Base-by-base conservation (phyloP, 2,329 filamentous ascomycete species). In the Epichloe aotearoae region DNA sequence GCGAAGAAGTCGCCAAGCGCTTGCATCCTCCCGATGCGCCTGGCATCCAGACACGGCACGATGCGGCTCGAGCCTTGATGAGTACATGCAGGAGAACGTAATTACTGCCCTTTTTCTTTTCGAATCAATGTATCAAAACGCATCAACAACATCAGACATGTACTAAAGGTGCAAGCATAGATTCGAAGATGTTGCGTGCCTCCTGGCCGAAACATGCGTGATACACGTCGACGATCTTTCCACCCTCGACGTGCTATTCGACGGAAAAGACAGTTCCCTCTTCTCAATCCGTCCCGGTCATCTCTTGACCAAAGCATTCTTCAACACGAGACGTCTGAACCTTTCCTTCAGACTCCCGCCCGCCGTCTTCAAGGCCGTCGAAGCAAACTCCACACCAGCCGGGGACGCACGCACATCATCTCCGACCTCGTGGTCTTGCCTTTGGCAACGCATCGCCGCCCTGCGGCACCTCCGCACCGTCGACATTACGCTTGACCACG, bases 1-100 rank as follows among this genome's bases (percentile, higher is more conserved):
- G 52, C 39, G 52, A 53, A 37, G 52, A 53, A 41, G 49, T 50
- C 23, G 48, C 51, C 34, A 42, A 50, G 45, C 34, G 45, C 33
- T 39, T 50, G 34, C 30, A 39, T 39, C 30, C 26, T 39, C 11
- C 14, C 8, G 34, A 50, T 15, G 12, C 11, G 30, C n/a, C 46
- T 5, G 20, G 40, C 30, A n/a, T 19, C 33, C 41, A n/a, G 7
- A 17, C 38, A 7, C 20, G 36, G 15, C 43, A 45, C 30, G 47
- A 52, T 11, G 26, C 52, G 4, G 36, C 43, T 5, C 20, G 40
- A 14, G 46, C 52, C 2, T 38, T 53, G 49, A 52, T 53, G 47
- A 26, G 39, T 20, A 47, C 47, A 7, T 53, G 52, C 14, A 48
- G 45, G 39, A 43, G n/a, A 37, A 47, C 42, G 52, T 53, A 52